A percentile compares a stretch with the other conserved stretches of the same genome.
phyloP scores from a whole-genome alignment of 2,329 filamentous ascomycete genomes.

The Trichoderma endophyticum region DNA sequence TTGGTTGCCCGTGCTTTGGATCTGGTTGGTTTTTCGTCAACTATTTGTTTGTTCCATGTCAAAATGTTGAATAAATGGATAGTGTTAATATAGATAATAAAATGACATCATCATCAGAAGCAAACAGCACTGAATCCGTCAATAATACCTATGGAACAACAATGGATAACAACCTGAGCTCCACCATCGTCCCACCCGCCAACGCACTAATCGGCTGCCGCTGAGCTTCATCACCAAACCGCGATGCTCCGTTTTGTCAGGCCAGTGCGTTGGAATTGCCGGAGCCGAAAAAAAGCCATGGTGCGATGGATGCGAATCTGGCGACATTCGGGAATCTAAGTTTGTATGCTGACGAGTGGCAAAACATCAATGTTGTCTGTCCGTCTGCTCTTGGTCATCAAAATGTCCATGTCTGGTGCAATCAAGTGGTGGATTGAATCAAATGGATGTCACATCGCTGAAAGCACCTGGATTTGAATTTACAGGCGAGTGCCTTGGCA shows the following conservation, averaged over 20 bases:
- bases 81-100: not conserved
- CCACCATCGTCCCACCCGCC: conserved; percentile 10
- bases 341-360: not conserved
- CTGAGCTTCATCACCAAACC: not conserved
- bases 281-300: not conserved
- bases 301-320: not conserved
- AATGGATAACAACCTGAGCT: not conserved
- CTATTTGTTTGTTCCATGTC: not conserved
- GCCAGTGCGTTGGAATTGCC: not conserved
- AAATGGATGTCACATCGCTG: not conserved
- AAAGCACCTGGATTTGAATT: not conserved
- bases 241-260: not conserved
- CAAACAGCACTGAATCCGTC: not conserved
- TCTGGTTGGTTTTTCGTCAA: not conserved
- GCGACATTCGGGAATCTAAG: not conserved
- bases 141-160: not conserved
- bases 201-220: not conserved
- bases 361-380: not conserved
- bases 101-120: not conserved
- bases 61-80: not conserved
- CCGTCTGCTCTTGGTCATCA: not conserved
- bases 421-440: not conserved
- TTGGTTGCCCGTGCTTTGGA: not conserved
- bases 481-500: conserved; percentile 12
- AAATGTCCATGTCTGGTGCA: not conserved